A percentile compares a stretch with the other conserved stretches of the same genome.
These are phyloP conservation scores for Ceratocystis papillata DNA, from an alignment of 2,329 filamentous ascomycete genomes.

Conservation along the genomic window DNA sequence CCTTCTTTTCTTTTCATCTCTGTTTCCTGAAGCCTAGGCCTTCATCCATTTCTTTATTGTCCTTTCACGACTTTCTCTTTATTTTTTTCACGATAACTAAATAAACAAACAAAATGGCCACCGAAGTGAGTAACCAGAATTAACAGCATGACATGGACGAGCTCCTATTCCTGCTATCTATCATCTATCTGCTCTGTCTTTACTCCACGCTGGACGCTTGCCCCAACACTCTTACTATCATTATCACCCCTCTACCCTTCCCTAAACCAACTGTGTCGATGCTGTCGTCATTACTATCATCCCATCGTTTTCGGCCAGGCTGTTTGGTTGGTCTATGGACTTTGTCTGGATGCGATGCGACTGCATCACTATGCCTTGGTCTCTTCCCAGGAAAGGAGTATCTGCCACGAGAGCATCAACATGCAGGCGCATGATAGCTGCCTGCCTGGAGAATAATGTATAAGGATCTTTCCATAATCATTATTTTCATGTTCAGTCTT, in stretches of 20 bases:
- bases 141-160: background rate
- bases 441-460: background rate
- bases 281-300: background rate
- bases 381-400: background rate
- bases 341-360: background rate
- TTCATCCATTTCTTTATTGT: constrained; percentile 22
- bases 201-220: background rate
- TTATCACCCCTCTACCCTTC: background rate
- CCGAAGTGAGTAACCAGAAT: constrained; percentile 44
- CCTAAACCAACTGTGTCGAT: background rate
- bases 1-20: constrained; percentile 19
- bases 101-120: constrained; percentile 43
- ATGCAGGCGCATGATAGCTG: background rate
- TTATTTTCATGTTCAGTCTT: background rate
- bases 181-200: constrained; percentile 18
- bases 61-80: constrained; percentile 15
- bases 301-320: background rate
- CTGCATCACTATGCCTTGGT: background rate
- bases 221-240: background rate
- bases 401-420: background rate
- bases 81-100: constrained; percentile 23
- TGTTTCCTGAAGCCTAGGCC: constrained; percentile 18
- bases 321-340: background rate
- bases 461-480: background rate
- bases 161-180: constrained; percentile 16